phyloP scores from a whole-genome alignment of 805 yeast species.

The Saccharomycopsis synnaedendra region DNA sequence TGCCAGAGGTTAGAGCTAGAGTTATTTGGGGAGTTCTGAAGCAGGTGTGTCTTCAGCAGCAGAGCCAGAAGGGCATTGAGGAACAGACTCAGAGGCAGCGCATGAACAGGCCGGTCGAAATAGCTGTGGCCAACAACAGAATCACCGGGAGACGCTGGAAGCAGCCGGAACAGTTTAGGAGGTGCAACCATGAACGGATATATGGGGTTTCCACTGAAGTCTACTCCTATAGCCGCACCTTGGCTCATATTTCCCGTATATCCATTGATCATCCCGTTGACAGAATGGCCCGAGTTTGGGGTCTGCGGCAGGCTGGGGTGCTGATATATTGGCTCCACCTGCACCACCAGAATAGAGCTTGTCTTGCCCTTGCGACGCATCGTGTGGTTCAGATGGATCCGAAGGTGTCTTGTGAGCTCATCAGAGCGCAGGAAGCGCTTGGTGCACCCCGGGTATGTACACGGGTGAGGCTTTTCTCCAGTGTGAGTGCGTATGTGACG shows the following conservation, averaged over 20 bases:
- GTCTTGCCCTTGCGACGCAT: conserved; percentile 40
- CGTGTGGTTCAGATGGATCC: conserved; percentile 64
- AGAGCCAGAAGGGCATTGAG: too few relatives aligned
- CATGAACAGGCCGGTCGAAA: not conserved
- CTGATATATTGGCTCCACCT: conserved; percentile 2
- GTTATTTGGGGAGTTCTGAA: conserved; percentile 25
- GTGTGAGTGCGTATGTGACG: conserved; percentile 74
- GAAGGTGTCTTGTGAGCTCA: conserved; percentile 60
- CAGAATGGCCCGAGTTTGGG: not conserved
- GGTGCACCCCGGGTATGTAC: conserved; percentile 59
- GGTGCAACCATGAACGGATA: conserved; percentile 14
- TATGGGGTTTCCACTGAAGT: conserved; percentile 16
- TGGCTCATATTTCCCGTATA: not conserved
- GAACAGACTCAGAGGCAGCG: not conserved
- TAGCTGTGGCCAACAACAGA: not conserved
- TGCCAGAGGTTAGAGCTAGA: conserved; percentile 9
- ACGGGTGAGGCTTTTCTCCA: conserved; percentile 74
- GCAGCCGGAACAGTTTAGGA: conserved; percentile 4
- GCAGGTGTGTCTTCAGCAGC: too few relatives aligned
- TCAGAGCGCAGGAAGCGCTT: conserved; percentile 62
- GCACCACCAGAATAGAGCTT: conserved; percentile 7
- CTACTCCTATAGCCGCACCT: conserved; percentile 10
- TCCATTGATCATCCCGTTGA: not conserved
- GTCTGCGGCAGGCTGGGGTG: not conserved
- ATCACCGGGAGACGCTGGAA: conserved; percentile 2